Evolutionary conservation across 2,329 filamentous ascomycete genomes (phyloP).

Genomic region (Stagonosporopsis tanaceti): DNA sequence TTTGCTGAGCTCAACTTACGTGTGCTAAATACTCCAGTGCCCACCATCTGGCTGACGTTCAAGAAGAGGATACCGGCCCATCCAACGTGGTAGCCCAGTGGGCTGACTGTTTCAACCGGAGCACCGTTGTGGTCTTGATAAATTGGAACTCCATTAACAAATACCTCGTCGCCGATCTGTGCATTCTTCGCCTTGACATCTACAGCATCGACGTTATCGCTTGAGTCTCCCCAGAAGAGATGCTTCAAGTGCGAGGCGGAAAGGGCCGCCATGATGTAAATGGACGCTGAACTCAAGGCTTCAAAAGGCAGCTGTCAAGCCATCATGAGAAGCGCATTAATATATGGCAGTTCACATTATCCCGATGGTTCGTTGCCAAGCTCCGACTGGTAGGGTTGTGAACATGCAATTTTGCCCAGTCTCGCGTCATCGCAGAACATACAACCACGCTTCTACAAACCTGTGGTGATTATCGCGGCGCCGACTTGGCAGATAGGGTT

Average conservation of each 20-base stretch:
- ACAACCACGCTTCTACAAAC: not conserved
- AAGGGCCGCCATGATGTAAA: conserved; percentile 16
- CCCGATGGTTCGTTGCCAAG: not conserved
- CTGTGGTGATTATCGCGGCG: not conserved
- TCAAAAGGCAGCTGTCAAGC: not conserved
- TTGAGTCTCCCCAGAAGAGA: conserved; percentile 27
- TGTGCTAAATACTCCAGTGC: conserved; percentile 42
- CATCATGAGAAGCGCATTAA: not conserved
- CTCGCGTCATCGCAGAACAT: conserved; percentile 26
- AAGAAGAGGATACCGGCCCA: conserved; percentile 41
- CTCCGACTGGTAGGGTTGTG: conserved; percentile 3
- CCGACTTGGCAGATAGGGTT: conserved; percentile 7
- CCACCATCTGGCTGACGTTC: conserved; percentile 45
- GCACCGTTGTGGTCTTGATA: conserved; percentile 42
- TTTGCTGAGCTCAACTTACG: conserved; percentile 24
- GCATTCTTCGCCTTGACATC: conserved; percentile 37
- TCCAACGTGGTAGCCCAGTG: conserved; percentile 43
- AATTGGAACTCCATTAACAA: conserved; percentile 31
- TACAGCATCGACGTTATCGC: conserved; percentile 22
- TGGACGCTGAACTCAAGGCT: not conserved
- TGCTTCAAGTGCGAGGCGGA: conserved; percentile 26
- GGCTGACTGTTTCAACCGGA: conserved; percentile 41
- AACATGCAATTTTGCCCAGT: conserved; percentile 24
- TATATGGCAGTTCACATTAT: conserved; percentile 1
- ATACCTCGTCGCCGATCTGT: conserved; percentile 38